Evolutionary conservation across 2,329 filamentous ascomycete species (phyloP).

Genomic region (Trichoderma sp.): DNA sequence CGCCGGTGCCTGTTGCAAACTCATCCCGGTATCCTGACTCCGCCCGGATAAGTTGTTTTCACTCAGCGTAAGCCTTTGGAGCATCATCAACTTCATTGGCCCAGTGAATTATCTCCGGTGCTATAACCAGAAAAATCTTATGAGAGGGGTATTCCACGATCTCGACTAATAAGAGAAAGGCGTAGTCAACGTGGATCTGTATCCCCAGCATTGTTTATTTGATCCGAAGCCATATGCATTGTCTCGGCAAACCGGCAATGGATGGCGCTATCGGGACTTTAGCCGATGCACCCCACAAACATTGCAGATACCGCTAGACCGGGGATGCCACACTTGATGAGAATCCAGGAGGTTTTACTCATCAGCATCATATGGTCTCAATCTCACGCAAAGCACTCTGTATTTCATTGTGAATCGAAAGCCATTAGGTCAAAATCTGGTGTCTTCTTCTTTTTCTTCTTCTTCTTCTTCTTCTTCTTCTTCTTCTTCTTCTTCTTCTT

Average conservation of each 20-base stretch:
- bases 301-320: not conserved
- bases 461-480: no score
- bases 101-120: slow-evolving; percentile 39
- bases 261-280: not conserved
- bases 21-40: not conserved
- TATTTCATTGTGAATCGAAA: not conserved
- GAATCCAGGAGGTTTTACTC: not conserved
- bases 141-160: slow-evolving; percentile 34
- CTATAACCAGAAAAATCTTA: slow-evolving; percentile 37
- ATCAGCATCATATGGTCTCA: not conserved
- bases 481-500: no score
- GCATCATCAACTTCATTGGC: slow-evolving; percentile 32
- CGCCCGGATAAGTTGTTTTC: slow-evolving; percentile 25
- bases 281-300: not conserved
- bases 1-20: not conserved
- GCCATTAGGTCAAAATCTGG: not conserved
- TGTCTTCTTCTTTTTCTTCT: no score
- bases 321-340: not conserved
- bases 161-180: slow-evolving; percentile 32
- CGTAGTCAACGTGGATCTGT: not conserved
- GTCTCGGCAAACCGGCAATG: not conserved
- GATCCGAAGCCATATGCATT: slow-evolving; percentile 18
- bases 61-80: slow-evolving; percentile 31
- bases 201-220: not conserved
- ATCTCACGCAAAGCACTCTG: not conserved